Percentiles rank a stretch among this genome's conserved stretches.
Conservation (phyloP, 257 asterid species). For the Phtheirospermum japonicum region DNA sequence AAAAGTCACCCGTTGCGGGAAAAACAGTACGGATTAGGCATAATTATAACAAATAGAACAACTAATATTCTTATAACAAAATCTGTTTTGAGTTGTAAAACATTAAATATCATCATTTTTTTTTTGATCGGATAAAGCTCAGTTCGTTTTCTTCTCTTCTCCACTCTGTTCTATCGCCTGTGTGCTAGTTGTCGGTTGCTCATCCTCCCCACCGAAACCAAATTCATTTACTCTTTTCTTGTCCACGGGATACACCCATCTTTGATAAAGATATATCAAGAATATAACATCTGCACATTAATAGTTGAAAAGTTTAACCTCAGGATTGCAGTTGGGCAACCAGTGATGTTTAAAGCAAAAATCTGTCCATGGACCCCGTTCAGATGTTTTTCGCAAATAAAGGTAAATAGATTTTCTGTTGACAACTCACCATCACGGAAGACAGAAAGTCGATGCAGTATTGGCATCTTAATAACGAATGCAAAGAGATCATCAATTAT, state of each 20-base stretch:
- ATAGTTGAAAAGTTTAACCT: background rate
- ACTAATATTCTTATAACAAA: background rate
- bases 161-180: constrained; percentile 40
- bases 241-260: constrained; percentile 92
- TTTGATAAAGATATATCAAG: constrained; percentile 76
- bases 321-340: background rate
- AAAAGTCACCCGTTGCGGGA: background rate
- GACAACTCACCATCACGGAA: constrained; percentile 94
- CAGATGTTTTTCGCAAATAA: background rate
- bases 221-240: constrained; percentile 89
- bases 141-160: constrained; percentile 88
- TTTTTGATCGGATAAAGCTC: constrained; percentile 28
- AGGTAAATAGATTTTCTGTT: constrained; percentile 6
- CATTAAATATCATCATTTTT: background rate
- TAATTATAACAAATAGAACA: background rate
- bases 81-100: background rate
- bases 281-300: constrained; percentile 84
- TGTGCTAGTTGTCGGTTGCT: constrained; percentile 36
- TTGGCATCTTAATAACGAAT: constrained; percentile 94
- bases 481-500: constrained; percentile 99
- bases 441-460: constrained; percentile 90
- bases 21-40: background rate
- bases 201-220: constrained; percentile 91
- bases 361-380: background rate
- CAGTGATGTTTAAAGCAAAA: background rate